A percentile compares a stretch with the other conserved stretches of the same genome.
phyloP scores from a whole-genome alignment of 2,329 filamentous ascomycete species.

The Pseudocercospora pini-densiflorae region DNA sequence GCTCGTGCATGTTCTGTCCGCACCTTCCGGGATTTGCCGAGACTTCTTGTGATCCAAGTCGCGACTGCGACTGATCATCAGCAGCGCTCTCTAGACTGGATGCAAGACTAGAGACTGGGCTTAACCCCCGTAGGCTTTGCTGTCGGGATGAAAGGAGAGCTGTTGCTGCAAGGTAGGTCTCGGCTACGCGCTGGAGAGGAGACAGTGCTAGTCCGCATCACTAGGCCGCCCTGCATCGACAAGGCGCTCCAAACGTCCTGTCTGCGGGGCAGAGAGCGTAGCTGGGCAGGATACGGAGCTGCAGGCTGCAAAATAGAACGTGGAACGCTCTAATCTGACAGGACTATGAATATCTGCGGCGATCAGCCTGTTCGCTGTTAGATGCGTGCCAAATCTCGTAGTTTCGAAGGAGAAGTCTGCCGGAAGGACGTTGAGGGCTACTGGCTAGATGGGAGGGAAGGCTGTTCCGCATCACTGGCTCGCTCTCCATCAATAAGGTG shows the following conservation, averaged over 20 bases:
- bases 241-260: neutral
- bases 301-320: neutral
- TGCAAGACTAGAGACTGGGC: neutral
- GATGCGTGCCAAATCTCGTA: too few species aligned
- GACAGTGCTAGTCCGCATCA: neutral
- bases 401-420: too few species aligned
- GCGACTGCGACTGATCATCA: neutral
- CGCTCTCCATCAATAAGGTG: too few species aligned
- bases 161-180: neutral
- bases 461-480: too few species aligned
- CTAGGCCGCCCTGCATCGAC: too few species aligned
- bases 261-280: neutral
- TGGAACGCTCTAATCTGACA: too few species aligned
- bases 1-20: neutral
- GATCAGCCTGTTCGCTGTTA: too few species aligned
- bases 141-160: too few species aligned
- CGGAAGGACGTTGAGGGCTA: too few species aligned
- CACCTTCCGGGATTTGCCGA: neutral
- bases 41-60: neutral
- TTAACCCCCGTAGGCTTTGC: neutral
- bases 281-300: neutral
- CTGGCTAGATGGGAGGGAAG: too few species aligned
- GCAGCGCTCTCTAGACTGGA: neutral
- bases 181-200: neutral
- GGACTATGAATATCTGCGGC: too few species aligned